Percentiles rank a stretch among this genome's conserved stretches.
Evolutionary conservation across 495 filamentous ascomycete genomes (phyloP).

Genomic region (Neurospora pannonica): DNA sequence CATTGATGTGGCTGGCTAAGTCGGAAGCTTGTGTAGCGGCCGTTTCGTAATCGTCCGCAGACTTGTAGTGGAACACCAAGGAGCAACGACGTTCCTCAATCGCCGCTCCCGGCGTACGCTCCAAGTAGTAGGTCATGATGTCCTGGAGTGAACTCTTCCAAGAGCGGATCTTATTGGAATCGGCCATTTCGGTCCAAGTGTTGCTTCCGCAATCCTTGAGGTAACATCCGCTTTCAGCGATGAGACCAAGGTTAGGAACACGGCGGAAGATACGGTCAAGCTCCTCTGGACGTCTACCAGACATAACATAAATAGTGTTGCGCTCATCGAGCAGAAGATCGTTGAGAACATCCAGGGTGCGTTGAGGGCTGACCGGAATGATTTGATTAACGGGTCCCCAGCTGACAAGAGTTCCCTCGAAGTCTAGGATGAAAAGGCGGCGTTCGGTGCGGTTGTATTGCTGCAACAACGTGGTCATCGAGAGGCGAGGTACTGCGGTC

Average conservation of each 20-base stretch:
- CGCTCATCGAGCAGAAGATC: conserved; percentile 65
- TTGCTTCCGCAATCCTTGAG: conserved; percentile 57
- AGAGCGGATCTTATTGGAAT: conserved; percentile 49
- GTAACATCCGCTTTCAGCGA: conserved; percentile 90
- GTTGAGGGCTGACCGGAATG: conserved; percentile 66
- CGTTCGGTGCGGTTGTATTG: conserved; percentile 53
- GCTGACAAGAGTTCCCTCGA: conserved; percentile 82
- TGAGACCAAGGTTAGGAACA: conserved; percentile 69
- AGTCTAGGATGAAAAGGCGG: conserved; percentile 80
- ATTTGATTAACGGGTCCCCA: conserved; percentile 72
- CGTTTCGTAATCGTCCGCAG: conserved; percentile 61
- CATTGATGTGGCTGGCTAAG: conserved; percentile 86
- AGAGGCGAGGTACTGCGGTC: conserved; percentile 74
- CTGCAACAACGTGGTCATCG: conserved; percentile 49
- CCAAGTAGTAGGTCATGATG: conserved; percentile 78
- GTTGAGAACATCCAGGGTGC: conserved; percentile 68
- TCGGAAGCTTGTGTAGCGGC: conserved; percentile 73
- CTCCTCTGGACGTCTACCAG: conserved; percentile 72
- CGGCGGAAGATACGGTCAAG: conserved; percentile 75
- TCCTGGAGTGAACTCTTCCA: conserved; percentile 73
- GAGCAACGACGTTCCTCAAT: conserved; percentile 82
- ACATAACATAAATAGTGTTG: conserved; percentile 93
- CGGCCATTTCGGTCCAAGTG: conserved; percentile 65
- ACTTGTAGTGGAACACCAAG: conserved; percentile 77
- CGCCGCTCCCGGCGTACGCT: conserved; percentile 76